Conservation (phyloP, 768 basidiomycete species). For the Rhodosporidiobolus sp. region DNA sequence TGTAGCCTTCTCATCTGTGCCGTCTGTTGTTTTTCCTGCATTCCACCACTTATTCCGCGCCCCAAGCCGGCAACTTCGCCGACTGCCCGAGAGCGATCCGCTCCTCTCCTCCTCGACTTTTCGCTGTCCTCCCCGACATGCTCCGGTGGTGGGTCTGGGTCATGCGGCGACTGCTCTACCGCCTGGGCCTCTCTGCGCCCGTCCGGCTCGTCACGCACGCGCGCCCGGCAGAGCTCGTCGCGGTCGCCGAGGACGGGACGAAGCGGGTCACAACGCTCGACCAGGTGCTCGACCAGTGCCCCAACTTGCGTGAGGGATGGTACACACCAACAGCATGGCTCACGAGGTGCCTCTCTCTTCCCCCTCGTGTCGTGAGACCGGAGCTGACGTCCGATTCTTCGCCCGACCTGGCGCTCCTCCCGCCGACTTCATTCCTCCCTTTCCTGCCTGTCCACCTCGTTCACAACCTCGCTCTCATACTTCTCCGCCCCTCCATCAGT, state of each 20-base stretch:
- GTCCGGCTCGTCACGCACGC: conserved; percentile 11
- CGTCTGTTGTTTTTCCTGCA: background rate
- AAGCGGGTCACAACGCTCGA: conserved; percentile 1
- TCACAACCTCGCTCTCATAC: background rate
- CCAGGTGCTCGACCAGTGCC: conserved; percentile 16
- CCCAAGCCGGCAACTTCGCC: background rate
- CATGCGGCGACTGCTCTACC: conserved; percentile 8
- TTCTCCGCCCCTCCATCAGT: background rate
- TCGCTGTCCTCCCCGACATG: background rate
- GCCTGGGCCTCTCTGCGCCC: conserved; percentile 17
- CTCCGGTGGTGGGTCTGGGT: conserved; percentile 2
- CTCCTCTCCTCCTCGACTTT: background rate
- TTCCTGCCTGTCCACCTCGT: background rate
- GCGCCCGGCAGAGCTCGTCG: background rate
- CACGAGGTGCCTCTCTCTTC: background rate
- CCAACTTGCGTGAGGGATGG: conserved; percentile 12
- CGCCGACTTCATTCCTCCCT: background rate
- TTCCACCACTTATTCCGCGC: background rate
- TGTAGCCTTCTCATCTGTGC: too few species aligned
- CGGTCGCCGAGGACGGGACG: conserved; percentile 3
- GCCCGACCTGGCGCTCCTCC: background rate
- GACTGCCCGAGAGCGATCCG: background rate
- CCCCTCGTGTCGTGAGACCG: too few species aligned
- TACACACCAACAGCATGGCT: conserved; percentile 34
- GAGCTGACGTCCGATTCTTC: too few species aligned